Percentiles rank a stretch among this genome's conserved stretches.
Conservation (phyloP, 768 basidiomycete species). For the Russula dissimulans region DNA sequence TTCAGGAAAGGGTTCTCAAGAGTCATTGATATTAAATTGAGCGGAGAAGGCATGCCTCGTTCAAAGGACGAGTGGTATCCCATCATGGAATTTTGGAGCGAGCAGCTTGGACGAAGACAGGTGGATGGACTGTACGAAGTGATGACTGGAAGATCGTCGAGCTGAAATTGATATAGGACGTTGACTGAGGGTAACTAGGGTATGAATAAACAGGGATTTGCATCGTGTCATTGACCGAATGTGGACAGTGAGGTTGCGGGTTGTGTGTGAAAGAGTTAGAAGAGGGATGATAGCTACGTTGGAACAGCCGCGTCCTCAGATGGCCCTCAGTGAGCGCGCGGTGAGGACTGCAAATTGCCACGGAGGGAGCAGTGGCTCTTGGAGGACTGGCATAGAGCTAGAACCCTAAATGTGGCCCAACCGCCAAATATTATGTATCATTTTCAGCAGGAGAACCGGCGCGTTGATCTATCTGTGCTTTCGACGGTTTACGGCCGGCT, state of each 20-base stretch:
- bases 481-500: not conserved
- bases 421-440: not conserved
- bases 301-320: not conserved
- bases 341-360: not conserved
- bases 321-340: not conserved
- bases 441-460: not conserved
- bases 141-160: conserved; percentile 30
- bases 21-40: conserved; percentile 42
- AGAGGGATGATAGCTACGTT: not conserved
- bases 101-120: conserved; percentile 46
- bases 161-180: not conserved
- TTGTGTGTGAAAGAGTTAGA: not conserved
- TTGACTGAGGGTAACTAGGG: not conserved
- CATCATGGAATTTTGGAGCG: conserved; percentile 85
- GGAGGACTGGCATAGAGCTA: not conserved
- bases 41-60: conserved; percentile 59
- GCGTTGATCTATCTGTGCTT: not conserved
- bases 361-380: too few relatives aligned
- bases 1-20: conserved; percentile 52
- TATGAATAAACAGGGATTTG: not conserved
- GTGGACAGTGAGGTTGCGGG: not conserved
- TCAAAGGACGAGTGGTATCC: conserved; percentile 73
- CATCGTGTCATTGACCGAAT: not conserved
- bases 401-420: not conserved
- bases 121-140: conserved; percentile 61